phyloP scores from a whole-genome alignment of 768 basidiomycete species.

The Xerocomus potaroensis region DNA sequence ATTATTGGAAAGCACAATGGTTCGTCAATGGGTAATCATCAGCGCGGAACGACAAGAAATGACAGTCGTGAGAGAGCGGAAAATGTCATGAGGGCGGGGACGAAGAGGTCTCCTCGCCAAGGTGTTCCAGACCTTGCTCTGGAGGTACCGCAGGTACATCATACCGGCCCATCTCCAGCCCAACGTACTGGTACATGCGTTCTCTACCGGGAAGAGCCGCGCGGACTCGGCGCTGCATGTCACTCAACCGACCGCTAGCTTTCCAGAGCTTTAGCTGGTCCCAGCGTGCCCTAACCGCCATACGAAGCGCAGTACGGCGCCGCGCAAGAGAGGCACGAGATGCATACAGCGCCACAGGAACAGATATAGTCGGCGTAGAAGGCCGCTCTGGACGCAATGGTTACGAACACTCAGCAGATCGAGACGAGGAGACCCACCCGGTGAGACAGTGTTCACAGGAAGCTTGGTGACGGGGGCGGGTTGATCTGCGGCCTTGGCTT shows the following conservation, averaged over 20 bases:
- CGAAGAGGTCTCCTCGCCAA: background rate
- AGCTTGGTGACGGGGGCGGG: conserved; percentile 1
- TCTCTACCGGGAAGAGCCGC: conserved; percentile 26
- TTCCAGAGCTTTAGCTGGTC: conserved; percentile 27
- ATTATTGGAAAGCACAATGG: background rate
- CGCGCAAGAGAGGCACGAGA: conserved; percentile 24
- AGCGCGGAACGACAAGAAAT: conserved; percentile 2
- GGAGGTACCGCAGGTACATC: background rate
- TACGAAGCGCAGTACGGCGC: conserved; percentile 25
- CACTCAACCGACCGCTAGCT: conserved; percentile 23
- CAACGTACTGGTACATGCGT: conserved; percentile 31
- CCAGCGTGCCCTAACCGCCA: conserved; percentile 27
- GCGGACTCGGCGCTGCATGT: conserved; percentile 28
- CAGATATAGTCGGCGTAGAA: conserved; percentile 6
- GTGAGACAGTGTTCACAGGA: background rate
- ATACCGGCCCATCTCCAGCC: conserved; percentile 8
- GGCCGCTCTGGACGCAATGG: conserved; percentile 14
- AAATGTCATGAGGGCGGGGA: conserved; percentile 10
- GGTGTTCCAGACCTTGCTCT: background rate
- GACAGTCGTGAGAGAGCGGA: conserved; percentile 3
- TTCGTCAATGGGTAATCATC: conserved; percentile 12
- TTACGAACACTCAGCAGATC: background rate
- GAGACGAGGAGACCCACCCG: conserved; percentile 8
- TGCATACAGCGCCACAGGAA: conserved; percentile 4
- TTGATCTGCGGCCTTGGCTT: conserved; percentile 13